Base-by-base conservation (phyloP, 371 early-diverging fungal genomes). In the Mucor irregularis region DNA sequence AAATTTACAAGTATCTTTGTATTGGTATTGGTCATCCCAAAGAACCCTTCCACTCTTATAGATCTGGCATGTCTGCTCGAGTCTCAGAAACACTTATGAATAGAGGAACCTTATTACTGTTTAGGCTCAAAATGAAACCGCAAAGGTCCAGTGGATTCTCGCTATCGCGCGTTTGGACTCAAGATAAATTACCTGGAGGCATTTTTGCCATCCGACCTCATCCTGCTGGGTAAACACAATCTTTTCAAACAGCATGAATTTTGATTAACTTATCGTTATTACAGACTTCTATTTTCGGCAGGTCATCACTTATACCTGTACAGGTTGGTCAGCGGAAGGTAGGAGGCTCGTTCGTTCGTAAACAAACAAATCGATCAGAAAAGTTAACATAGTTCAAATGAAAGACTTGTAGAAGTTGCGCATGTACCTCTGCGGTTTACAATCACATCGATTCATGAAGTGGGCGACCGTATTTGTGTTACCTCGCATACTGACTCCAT, bases 171-270 rank as follows among this genome's bases (percentile, higher is more conserved):
- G 68, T 73, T 25, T 71, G 71, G 72, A 58, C 56, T 11, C 50
- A 71, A 31, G 68, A 71, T 11, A 53, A 61, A 16, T 35, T 69
- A n/a, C 65, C 65, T 2, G 74, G 69, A 13, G 74, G 72, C 13
- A 70, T 77, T 2, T 61, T 59, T 49, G 62, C 72, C 13, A 67
- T 77, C 1, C 70, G 77, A 60, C 72, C 71, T n/a, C 72, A 73
- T 58, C 49, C 74, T 19, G 62, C 61, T 25, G 69, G 71, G 77
- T 76, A 76, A 62, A n/a, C n/a, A n/a, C n/a, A n/a, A n/a, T n/a
- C 8, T 22, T 14, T 19, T 40, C 7, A 14, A 21, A 45, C 19
- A 10, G 21, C 2, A 44, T 13, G 17, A 0, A 53, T 31, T 39
- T n/a, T 4, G 13, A 37, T n/a, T 37, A 14, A 37, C n/a, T 17